Conservation (phyloP, 257 asterid species). For the Solanum paucissectum region DNA sequence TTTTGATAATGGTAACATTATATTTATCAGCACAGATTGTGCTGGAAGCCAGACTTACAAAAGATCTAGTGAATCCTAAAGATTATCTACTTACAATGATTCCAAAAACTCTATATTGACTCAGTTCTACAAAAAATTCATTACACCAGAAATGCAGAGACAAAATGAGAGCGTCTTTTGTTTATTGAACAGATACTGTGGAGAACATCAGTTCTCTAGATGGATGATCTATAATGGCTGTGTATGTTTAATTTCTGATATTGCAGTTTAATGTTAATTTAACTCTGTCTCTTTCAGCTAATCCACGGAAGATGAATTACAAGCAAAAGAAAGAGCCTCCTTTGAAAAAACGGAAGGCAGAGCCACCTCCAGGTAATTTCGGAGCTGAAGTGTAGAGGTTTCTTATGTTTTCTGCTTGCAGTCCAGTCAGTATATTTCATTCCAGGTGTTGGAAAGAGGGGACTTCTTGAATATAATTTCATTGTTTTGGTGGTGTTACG, state of each 20-base stretch:
- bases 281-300: constrained; percentile 41
- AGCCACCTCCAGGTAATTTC: constrained; percentile 60
- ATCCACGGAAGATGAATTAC: constrained; percentile 39
- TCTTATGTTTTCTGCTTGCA: constrained; percentile 3
- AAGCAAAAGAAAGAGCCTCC: constrained; percentile 75
- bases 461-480: not conserved
- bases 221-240: not conserved
- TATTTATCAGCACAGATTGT: not conserved
- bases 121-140: not conserved
- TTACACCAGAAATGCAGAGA: not conserved
- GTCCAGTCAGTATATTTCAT: not conserved
- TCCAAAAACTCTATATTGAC: not conserved
- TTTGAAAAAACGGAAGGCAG: constrained; percentile 59
- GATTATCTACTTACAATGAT: not conserved
- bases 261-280: not conserved
- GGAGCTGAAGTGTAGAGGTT: constrained; percentile 4
- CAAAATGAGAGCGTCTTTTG: not conserved
- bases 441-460: not conserved
- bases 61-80: not conserved
- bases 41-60: not conserved
- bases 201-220: not conserved
- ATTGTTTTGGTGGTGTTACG: not conserved
- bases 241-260: not conserved
- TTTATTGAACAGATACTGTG: not conserved
- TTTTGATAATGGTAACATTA: not conserved